phyloP scores from a whole-genome alignment of 345 rosid species.

The Erysimum cheiranthoides region DNA sequence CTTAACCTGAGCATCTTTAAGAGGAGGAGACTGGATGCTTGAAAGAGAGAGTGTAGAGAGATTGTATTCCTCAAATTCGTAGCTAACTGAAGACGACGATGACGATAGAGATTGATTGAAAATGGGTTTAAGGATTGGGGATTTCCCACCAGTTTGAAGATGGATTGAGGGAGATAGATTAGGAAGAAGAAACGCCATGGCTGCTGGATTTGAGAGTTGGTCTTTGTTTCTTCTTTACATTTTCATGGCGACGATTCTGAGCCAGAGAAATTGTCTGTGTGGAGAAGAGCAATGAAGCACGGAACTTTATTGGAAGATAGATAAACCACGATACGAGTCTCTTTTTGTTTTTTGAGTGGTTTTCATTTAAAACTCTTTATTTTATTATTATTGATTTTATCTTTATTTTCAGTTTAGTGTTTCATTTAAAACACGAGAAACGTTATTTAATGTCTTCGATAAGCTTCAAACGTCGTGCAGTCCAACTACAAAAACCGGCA shows the following conservation, averaged over 20 bases:
- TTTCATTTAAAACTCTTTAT: conserved; percentile 28
- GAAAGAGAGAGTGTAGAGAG: conserved; percentile 41
- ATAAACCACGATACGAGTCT: neutral
- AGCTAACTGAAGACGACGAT: conserved; percentile 30
- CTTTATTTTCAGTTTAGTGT: neutral
- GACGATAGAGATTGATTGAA: conserved; percentile 33
- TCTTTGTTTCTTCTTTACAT: conserved; percentile 30
- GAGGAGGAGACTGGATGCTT: conserved; percentile 47
- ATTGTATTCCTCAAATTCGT: conserved; percentile 26
- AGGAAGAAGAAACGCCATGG: conserved; percentile 82
- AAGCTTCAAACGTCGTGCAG: conserved; percentile 23
- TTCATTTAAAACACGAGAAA: neutral
- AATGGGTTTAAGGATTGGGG: conserved; percentile 51
- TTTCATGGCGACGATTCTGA: conserved; percentile 41
- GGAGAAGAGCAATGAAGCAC: conserved; percentile 33
- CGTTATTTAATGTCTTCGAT: neutral
- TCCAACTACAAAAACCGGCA: neutral
- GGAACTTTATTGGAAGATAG: conserved; percentile 42
- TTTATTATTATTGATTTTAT: neutral
- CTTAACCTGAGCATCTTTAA: conserved; percentile 56
- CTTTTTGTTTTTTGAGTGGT: conserved; percentile 24
- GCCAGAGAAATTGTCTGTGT: conserved; percentile 41
- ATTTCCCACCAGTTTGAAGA: conserved; percentile 57
- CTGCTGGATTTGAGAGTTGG: conserved; percentile 27
- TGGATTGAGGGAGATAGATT: conserved; percentile 71